Percentiles rank a stretch among this genome's conserved stretches.
These are phyloP conservation scores for Nemania serpens DNA, from an alignment of 2,329 filamentous ascomycete genomes.

Conservation along the genomic window DNA sequence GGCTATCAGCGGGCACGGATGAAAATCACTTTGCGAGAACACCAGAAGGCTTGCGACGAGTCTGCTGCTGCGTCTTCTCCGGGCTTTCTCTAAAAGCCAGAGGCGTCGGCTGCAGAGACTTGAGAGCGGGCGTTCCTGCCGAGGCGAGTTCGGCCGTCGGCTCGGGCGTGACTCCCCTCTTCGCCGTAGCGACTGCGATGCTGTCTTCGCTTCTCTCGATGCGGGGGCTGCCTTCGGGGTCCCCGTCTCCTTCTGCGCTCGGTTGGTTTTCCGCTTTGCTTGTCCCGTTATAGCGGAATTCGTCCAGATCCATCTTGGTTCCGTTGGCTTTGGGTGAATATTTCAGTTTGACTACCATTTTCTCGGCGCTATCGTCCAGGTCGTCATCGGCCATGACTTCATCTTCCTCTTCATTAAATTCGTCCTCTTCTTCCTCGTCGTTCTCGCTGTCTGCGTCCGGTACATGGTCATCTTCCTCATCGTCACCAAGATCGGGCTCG, in stretches of 20 bases:
- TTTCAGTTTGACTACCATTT: conserved; percentile 75
- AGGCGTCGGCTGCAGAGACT: conserved; percentile 46
- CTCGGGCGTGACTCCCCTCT: conserved; percentile 38
- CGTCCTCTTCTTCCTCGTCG: conserved; percentile 53
- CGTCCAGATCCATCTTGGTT: conserved; percentile 41
- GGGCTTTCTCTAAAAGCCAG: conserved; percentile 66
- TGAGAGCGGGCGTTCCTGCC: conserved; percentile 37
- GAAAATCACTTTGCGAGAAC: conserved; percentile 31
- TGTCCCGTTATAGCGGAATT: conserved; percentile 39
- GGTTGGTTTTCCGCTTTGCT: conserved; percentile 30
- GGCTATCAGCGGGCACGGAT: neutral
- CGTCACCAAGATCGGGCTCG: conserved; percentile 74
- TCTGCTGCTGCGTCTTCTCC: conserved; percentile 54
- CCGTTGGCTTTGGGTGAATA: conserved; percentile 46
- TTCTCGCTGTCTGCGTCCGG: conserved; percentile 64
- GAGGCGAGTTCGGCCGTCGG: neutral
- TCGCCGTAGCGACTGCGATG: conserved; percentile 38
- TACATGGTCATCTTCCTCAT: conserved; percentile 70
- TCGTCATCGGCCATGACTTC: conserved; percentile 60
- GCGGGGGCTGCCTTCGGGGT: conserved; percentile 15
- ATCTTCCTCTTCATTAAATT: conserved; percentile 54
- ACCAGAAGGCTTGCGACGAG: conserved; percentile 38
- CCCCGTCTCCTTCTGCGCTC: conserved; percentile 5
- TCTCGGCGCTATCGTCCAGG: conserved; percentile 54
- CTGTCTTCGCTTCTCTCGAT: conserved; percentile 39